These are phyloP conservation scores for Lactarius sanguifluus DNA, from an alignment of 768 basidiomycete genomes.

Conservation along the genomic window DNA sequence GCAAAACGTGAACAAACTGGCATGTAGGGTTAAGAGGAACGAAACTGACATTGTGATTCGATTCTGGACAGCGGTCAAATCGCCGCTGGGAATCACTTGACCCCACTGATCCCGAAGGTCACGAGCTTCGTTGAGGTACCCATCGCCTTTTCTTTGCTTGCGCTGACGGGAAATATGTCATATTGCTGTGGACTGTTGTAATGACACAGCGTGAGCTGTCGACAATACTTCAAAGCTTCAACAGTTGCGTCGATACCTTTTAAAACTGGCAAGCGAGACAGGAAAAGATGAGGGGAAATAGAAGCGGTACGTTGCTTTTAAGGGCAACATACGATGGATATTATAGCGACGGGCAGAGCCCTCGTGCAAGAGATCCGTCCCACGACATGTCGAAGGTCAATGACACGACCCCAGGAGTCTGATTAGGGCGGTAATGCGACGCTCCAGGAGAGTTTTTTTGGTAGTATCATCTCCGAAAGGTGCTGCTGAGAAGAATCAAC, in stretches of 20 bases:
- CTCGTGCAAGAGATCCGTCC: too few species aligned
- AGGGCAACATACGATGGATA: background rate
- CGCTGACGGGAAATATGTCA: background rate
- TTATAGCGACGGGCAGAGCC: background rate
- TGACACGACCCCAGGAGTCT: too few species aligned
- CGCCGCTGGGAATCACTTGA: conserved; percentile 8
- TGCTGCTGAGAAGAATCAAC: background rate
- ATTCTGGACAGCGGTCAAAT: conserved; percentile 13
- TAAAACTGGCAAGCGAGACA: too few species aligned
- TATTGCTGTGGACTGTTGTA: too few species aligned
- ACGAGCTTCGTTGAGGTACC: conserved; percentile 18
- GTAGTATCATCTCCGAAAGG: background rate
- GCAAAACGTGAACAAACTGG: background rate
- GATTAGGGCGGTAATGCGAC: background rate
- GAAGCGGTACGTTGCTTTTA: background rate
- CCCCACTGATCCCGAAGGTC: conserved; percentile 19
- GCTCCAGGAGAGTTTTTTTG: background rate
- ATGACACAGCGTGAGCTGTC: background rate
- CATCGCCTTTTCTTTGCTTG: conserved; percentile 18
- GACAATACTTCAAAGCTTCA: background rate
- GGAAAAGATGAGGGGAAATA: background rate
- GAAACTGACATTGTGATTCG: conserved; percentile 10
- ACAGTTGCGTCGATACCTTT: background rate
- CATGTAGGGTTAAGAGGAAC: background rate
- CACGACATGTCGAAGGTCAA: too few species aligned